Evolutionary conservation across 805 yeast genomes (phyloP).

Genomic region (Yarrowia osloensis): DNA sequence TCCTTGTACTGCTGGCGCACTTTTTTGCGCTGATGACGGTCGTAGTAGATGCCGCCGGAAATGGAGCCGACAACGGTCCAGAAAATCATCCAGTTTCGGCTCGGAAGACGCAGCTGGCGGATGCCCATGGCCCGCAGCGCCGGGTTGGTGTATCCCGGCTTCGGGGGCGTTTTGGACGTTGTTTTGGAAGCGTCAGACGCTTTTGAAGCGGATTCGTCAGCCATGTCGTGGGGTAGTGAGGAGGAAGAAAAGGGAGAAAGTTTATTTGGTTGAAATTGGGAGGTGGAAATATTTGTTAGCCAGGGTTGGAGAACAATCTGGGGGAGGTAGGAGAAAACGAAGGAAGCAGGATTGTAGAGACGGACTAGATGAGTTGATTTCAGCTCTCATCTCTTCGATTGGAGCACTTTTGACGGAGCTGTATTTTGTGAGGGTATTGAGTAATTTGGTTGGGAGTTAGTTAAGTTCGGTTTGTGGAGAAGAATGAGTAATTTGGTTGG

Average conservation of each 20-base stretch:
- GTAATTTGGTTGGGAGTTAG: no score
- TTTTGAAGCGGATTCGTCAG: neutral
- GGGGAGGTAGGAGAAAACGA: no score
- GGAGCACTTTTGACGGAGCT: no score
- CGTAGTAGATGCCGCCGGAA: slow-evolving; percentile 79
- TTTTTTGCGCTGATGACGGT: slow-evolving; percentile 68
- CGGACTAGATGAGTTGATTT: no score
- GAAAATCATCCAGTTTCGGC: slow-evolving; percentile 91
- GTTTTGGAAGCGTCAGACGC: neutral
- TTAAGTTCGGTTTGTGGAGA: no score
- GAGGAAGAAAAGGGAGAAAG: neutral
- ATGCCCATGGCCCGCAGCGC: slow-evolving; percentile 66
- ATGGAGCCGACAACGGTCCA: slow-evolving; percentile 67
- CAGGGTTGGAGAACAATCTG: neutral
- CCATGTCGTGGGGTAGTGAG: neutral
- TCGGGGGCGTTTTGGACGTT: neutral
- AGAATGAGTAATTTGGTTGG: no score
- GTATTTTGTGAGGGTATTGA: no score
- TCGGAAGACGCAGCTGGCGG: slow-evolving; percentile 73
- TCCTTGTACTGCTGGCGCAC: slow-evolving; percentile 66
- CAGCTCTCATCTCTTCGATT: no score
- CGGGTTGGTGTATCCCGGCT: slow-evolving; percentile 35
- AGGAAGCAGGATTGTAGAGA: no score
- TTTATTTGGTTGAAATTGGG: neutral
- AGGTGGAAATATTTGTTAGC: neutral